A percentile compares a stretch with the other conserved stretches of the same genome.
These are phyloP conservation scores for Rheum nobile DNA, from an alignment of 148 eudicot genomes.

Conservation along the genomic window DNA sequence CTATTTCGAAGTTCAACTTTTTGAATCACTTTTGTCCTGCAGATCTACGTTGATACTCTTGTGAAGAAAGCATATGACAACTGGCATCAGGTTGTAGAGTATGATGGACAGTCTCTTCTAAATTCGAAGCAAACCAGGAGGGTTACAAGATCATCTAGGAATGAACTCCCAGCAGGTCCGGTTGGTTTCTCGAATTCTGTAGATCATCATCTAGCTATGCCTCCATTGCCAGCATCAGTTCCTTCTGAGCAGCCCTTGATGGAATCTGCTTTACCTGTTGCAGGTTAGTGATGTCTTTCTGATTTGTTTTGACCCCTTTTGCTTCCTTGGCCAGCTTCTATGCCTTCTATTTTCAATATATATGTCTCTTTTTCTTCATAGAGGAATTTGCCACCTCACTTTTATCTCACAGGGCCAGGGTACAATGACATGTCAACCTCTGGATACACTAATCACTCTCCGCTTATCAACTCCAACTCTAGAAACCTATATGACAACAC, in stretches of 20 bases:
- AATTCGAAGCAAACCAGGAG: slow-evolving; percentile 48
- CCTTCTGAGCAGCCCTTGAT: slow-evolving; percentile 35
- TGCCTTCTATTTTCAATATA: no score
- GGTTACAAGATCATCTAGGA: slow-evolving; percentile 34
- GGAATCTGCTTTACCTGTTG: slow-evolving; percentile 31
- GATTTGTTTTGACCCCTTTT: neutral
- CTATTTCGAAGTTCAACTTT: neutral
- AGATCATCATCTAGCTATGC: slow-evolving; percentile 40
- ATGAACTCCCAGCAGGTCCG: slow-evolving; percentile 32
- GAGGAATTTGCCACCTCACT: neutral
- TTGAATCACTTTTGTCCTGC: neutral
- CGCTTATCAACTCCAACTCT: slow-evolving; percentile 26
- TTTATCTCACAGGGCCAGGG: slow-evolving; percentile 25
- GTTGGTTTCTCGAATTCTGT: slow-evolving; percentile 37
- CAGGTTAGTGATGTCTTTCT: slow-evolving; percentile 26
- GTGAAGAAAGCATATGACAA: slow-evolving; percentile 93
- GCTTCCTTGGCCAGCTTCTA: neutral
- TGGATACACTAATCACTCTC: slow-evolving; percentile 42
- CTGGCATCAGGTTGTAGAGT: slow-evolving; percentile 88
- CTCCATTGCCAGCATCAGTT: slow-evolving; percentile 35
- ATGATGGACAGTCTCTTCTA: slow-evolving; percentile 75
- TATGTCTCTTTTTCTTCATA: no score
- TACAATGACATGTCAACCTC: slow-evolving; percentile 33
- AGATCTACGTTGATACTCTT: slow-evolving; percentile 76
- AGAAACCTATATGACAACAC: slow-evolving; percentile 25